These are phyloP conservation scores for Anethum foeniculum DNA, from an alignment of 140 eudicot species.

Conservation along the genomic window DNA sequence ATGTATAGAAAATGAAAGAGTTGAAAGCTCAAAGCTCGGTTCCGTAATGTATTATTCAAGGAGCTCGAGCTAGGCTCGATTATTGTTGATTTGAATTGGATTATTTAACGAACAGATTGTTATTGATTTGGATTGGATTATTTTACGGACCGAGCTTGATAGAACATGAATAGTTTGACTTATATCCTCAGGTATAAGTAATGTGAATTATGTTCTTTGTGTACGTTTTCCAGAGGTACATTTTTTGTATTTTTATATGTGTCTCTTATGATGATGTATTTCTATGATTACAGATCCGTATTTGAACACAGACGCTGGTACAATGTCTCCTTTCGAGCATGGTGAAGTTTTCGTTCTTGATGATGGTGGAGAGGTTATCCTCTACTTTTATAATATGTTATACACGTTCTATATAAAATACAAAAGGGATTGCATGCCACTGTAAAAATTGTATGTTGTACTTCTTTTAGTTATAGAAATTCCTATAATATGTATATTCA, in stretches of 20 bases:
- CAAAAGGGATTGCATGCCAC: background rate
- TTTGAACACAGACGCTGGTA: slow-evolving; percentile 91
- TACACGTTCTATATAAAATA: background rate
- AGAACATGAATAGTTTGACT: background rate
- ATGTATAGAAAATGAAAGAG: no score
- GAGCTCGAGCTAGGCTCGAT: background rate
- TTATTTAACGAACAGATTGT: background rate
- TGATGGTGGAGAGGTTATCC: slow-evolving; percentile 92
- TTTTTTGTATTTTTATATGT: background rate
- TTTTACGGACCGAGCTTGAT: background rate
- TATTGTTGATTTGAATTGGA: background rate
- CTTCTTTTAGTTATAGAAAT: background rate
- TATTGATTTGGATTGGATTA: background rate
- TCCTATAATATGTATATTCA: background rate
- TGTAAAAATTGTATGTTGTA: background rate
- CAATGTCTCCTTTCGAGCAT: slow-evolving; percentile 96
- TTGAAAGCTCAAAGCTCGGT: background rate
- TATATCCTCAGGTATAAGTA: background rate
- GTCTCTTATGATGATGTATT: slow-evolving; percentile 8
- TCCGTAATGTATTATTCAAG: background rate
- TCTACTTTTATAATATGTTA: background rate
- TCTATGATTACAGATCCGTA: slow-evolving; percentile 69
- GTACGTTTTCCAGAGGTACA: no score
- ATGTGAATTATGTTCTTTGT: background rate
- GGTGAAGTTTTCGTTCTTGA: slow-evolving; percentile 98